A percentile compares a stretch with the other conserved stretches of the same genome.
These are phyloP conservation scores for Abrus precatorius DNA, from an alignment of 306 rosid genomes.

Conservation along the genomic window DNA sequence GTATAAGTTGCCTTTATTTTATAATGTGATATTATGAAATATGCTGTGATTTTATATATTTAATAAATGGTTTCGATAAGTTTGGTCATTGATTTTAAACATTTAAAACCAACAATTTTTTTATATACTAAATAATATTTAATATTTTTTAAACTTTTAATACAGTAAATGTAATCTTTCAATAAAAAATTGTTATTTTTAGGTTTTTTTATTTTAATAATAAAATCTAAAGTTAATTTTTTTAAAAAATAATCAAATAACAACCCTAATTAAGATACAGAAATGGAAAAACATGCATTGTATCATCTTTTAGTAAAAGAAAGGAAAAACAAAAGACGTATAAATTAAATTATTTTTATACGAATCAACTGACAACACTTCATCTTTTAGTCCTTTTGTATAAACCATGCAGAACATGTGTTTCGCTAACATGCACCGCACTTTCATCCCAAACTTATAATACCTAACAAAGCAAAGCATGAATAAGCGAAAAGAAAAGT, in stretches of 20 bases:
- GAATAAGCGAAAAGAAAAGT: background rate
- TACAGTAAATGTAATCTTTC: too few species aligned
- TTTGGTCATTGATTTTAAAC: too few species aligned
- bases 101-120: too few species aligned
- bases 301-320: background rate
- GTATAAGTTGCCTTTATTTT: background rate
- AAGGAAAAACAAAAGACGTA: background rate
- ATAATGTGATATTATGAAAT: background rate
- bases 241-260: too few species aligned
- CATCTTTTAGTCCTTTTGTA: background rate
- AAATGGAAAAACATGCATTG: background rate
- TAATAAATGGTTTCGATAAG: too few species aligned
- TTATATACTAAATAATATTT: too few species aligned
- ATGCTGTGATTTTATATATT: background rate
- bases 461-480: slow-evolving; percentile 1
- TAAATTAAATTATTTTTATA: background rate
- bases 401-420: background rate
- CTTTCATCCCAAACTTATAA: background rate
- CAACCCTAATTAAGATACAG: background rate
- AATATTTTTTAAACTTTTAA: too few species aligned
- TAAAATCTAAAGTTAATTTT: too few species aligned
- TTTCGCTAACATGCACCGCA: background rate
- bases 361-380: background rate
- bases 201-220: too few species aligned
- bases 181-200: too few species aligned